Evolutionary conservation across 2,329 filamentous ascomycete genomes (phyloP), one percentile per base, ranked within the genome.

Genomic region (Pseudonectria buxi): DNA sequence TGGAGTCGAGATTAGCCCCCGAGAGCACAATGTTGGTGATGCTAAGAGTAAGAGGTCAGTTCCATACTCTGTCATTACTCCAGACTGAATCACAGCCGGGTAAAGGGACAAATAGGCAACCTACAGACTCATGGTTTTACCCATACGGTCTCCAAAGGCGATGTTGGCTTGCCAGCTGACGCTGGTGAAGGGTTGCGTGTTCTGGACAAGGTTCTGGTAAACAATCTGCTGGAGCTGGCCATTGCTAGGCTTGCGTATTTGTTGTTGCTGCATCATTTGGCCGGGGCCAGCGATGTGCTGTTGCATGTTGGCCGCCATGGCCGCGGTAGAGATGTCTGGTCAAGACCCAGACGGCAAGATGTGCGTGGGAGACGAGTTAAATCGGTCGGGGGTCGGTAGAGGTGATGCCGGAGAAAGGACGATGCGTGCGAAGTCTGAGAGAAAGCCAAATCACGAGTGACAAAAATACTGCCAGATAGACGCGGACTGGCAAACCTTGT

Each of bases 261-360:
- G 18, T 41, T 67, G 65, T 43, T 65, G 61, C 49, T 62, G 61
- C 56, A 69, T 62, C 58, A 69, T 66, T 39, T 63, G 62, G 56
- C 61, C 65, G 45, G 59, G 62, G 41, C 59, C 61, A 54, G 61
- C 65, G 71, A 77, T 75, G 51, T 74, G 72, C 57, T 69, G 18
- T 22, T 22, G 68, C 61, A 77, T 70, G 49, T 75, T 76, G 54
- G 69, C 72, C 63, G 74, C 73, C 74, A 78, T 78, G 60, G 69
- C 69, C 65, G 68, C 68, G 43, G 38, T 38, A 29, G 33, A 37
- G 28, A 39, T 39, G 35, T 41, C 18, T 35, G 41, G 28, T 38
- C 48, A 40, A 43, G 38, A 43, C 40, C 51, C 50, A 47, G 34
- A 39, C 34, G 44, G 35, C 28, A 36, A 26, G 15, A 15, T 30